Conservation (phyloP, 208 protist genomes). For the Leishmania amazonensis region DNA sequence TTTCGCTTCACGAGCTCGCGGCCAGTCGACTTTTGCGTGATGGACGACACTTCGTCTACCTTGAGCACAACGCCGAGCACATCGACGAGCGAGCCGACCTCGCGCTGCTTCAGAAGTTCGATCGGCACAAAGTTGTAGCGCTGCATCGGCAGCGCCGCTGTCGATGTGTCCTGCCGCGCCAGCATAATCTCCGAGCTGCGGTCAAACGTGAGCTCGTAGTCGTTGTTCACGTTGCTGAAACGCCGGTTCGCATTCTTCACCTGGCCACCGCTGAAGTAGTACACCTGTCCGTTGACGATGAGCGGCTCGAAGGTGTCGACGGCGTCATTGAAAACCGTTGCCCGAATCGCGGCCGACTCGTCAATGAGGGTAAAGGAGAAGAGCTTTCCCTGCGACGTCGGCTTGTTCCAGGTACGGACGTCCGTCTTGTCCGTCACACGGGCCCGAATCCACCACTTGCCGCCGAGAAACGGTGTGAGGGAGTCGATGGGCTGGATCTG, state of each 20-base stretch:
- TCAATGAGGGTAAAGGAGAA: constrained; percentile 93
- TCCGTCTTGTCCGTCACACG: constrained; percentile 91
- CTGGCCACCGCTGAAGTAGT: constrained; percentile 91
- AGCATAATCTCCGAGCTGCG: constrained; percentile 74
- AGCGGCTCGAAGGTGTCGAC: constrained; percentile 90
- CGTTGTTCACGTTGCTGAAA: constrained; percentile 93
- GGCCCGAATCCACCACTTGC: constrained; percentile 91
- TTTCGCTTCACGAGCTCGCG: constrained; percentile 84
- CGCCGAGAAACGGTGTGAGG: constrained; percentile 85
- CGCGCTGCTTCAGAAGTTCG: constrained; percentile 84
- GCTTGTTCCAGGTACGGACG: constrained; percentile 93
- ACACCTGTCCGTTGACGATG: constrained; percentile 87
- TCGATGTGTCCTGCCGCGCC: constrained; percentile 54
- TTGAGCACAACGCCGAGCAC: constrained; percentile 79
- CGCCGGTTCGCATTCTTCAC: constrained; percentile 92
- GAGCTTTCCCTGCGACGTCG: constrained; percentile 90
- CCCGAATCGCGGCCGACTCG: constrained; percentile 87
- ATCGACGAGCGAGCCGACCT: constrained; percentile 86
- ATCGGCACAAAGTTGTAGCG: constrained; percentile 92
- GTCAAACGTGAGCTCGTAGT: constrained; percentile 94
- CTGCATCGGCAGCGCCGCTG: constrained; percentile 66
- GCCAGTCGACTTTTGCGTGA: constrained; percentile 84
- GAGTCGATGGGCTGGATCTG: constrained; percentile 94
- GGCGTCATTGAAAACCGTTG: constrained; percentile 92
- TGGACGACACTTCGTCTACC: constrained; percentile 69